Conservation (phyloP, 2,329 filamentous ascomycete genomes). For the Fusarium sp. region DNA sequence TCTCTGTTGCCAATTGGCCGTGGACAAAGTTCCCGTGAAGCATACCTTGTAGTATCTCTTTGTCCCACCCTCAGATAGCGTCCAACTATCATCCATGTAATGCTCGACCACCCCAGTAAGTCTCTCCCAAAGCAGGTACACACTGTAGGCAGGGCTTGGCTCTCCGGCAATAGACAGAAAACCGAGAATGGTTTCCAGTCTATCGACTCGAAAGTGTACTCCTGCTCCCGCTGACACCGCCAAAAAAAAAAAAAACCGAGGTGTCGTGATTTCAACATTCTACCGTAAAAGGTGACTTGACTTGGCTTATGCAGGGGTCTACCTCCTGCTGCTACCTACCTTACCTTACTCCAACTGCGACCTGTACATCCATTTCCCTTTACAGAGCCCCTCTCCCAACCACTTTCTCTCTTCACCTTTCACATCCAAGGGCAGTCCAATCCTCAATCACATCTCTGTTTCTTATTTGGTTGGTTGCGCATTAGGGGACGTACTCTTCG, state of each 20-base stretch:
- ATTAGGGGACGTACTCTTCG: conserved; percentile 23
- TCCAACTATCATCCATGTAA: conserved; percentile 3
- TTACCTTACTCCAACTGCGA: neutral
- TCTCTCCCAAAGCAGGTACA: neutral
- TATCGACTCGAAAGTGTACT: neutral
- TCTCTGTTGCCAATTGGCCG: conserved; percentile 11
- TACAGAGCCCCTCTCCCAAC: conserved; percentile 37
- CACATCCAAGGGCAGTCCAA: conserved; percentile 6
- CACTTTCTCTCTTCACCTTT: conserved; percentile 30
- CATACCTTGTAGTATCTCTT: conserved; percentile 4
- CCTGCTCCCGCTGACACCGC: conserved; percentile 12
- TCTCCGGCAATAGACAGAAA: conserved; percentile 27
- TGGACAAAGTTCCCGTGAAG: conserved; percentile 6
- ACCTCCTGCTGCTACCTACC: neutral
- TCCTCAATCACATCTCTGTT: conserved; percentile 29
- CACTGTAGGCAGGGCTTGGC: conserved; percentile 19
- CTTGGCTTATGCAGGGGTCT: conserved; percentile 25
- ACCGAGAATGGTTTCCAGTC: neutral
- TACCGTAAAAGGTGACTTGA: neutral
- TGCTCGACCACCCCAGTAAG: conserved; percentile 15
- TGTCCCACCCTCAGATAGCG: conserved; percentile 29
- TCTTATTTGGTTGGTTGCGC: conserved; percentile 19
- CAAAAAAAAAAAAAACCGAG: conserved; percentile 1
- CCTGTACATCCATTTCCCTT: conserved; percentile 19
- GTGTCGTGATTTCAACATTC: conserved; percentile 23